Base-by-base conservation (phyloP, 352 stramenopile genomes). In the Globisporangium takayamanum region DNA sequence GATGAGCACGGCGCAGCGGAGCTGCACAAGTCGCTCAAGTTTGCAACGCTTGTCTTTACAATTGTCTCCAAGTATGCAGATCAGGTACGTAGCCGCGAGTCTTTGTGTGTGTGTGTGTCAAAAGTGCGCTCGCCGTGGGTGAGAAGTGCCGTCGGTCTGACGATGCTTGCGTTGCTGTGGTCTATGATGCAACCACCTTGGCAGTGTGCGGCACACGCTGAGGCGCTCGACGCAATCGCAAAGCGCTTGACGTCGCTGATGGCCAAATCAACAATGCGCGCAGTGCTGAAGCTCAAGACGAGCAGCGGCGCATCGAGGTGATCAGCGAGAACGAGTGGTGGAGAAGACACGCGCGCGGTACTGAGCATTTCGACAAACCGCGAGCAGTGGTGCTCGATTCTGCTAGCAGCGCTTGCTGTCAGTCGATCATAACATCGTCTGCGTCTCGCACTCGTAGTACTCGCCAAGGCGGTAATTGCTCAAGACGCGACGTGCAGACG, bases 21-120 rank as follows among this genome's bases (percentile, higher is more conserved):
- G 26, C 49, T 80, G 16, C 60, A 63, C 51, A 70, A 67, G 30
- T 84, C 74, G 12, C 70, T 87, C 48, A 84, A 78, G 64, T 87
- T 87, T 37, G 73, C 74, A 2, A 87, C 77, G 11, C 68, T 84
- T n/a, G 50, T 87, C 25, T 87, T 87, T 48, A 85, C 77, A 10
- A 66, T 87, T 14, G 72, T 87, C 25, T 78, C 77, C 15, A 87
- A 87, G 47, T 85, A 84, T 22, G 66, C 77, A 4, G 59, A 80
- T 20, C 74, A 74, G 64, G 66, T 72, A 22, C 14, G 33, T 1
- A 25, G 7, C 4, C 28, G 5, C 1, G 20, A 11, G 33, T 16
- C 6, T 39, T 4, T 30, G 16, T 33, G 0, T 20, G 14, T 42
- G 37, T 37, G 22, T 4, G 11, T 37, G 20, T 42, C 45, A 6